Evolutionary conservation across 148 eudicot genomes (phyloP), one percentile per base, ranked within the genome.

Genomic region (Rhododendron henanense): DNA sequence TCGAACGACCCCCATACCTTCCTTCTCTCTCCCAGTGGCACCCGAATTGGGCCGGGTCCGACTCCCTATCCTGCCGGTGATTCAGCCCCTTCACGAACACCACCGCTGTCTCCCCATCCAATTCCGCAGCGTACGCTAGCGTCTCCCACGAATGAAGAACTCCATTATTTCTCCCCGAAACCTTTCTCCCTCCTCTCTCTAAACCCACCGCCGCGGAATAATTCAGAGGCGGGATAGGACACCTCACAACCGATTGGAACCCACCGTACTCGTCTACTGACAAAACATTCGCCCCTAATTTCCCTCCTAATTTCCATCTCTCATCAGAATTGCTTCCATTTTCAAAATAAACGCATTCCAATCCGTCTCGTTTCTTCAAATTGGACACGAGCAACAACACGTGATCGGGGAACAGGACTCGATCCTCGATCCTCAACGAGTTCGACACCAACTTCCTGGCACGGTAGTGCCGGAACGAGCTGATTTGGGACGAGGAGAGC

Each of bases 61-160:
- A 93, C 84, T 91, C 92, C 82, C 92, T 90, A 61, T 90, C 95
- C 0, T 92, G 88, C 88, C 96, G 90, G 13, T 93, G 90, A 89
- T 92, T 96, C 88, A 95, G 85, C 50, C 99, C 99, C 85, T 95
- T 97, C 28, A 92, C 99, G 82, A 97, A 95, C 85, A 94, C 98
- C 53, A 90, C 93, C 33, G 63, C 94, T 23, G 90, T 88, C 3
- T 88, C 87, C 57, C 89, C 91, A 86, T 97, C 99, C 61, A 95
- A 37, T 0, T 75, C 90, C 5, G 99, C 98, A 19, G 91, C 96
- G 82, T 97, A 97, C 0, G 89, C 93, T 81, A 95, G 87, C 85
- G 82, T 85, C 28, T 97, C 96, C 99, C 99, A 97, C 10, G 81
- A 85, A 78, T 85, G 84, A 47, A 87, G 87, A 15, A 83, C 88